Conservation (phyloP, 2,329 filamentous ascomycete genomes). For the Sporothrix brunneoviolacea region DNA sequence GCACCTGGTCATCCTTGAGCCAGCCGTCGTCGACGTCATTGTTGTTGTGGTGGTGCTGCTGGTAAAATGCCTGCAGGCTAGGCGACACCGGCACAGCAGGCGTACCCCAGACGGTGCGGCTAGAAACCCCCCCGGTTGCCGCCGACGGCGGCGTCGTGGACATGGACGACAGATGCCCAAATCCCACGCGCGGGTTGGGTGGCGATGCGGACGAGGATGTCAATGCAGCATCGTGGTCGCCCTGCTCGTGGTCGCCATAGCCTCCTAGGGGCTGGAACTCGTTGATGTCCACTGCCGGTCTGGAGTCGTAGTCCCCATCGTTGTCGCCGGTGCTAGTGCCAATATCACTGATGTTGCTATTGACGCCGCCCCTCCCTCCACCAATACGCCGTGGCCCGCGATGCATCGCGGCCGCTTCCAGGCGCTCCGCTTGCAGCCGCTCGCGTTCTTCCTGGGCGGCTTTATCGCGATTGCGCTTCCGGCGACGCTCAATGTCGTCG, state of each 20-base stretch:
- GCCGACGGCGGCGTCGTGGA: constrained; percentile 73
- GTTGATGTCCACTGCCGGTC: constrained; percentile 38
- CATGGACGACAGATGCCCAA: constrained; percentile 64
- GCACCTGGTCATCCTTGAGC: constrained; percentile 8
- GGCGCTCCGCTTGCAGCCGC: constrained; percentile 70
- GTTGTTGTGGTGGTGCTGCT: constrained; percentile 16
- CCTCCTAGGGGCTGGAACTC: constrained; percentile 60
- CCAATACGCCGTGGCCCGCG: constrained; percentile 1
- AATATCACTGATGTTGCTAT: constrained; percentile 24
- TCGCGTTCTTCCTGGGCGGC: constrained; percentile 82
- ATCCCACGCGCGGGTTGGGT: constrained; percentile 53
- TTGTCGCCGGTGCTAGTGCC: not conserved
- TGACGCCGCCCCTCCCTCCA: not conserved
- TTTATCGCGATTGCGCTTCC: constrained; percentile 75
- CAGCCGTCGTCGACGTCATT: constrained; percentile 49
- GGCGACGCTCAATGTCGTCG: constrained; percentile 67
- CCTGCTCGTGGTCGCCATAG: not conserved
- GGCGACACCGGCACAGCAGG: constrained; percentile 57
- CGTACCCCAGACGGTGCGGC: constrained; percentile 89
- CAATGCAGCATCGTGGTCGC: constrained; percentile 27
- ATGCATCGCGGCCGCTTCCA: constrained; percentile 58
- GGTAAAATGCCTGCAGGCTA: constrained; percentile 36
- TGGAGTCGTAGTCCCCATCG: not conserved
- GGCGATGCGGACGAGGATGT: constrained; percentile 29
- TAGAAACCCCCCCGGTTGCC: constrained; percentile 30